Evolutionary conservation across 805 yeast species (phyloP), one percentile per base, ranked within the genome.

Genomic region (Ascoidea rubescens): DNA sequence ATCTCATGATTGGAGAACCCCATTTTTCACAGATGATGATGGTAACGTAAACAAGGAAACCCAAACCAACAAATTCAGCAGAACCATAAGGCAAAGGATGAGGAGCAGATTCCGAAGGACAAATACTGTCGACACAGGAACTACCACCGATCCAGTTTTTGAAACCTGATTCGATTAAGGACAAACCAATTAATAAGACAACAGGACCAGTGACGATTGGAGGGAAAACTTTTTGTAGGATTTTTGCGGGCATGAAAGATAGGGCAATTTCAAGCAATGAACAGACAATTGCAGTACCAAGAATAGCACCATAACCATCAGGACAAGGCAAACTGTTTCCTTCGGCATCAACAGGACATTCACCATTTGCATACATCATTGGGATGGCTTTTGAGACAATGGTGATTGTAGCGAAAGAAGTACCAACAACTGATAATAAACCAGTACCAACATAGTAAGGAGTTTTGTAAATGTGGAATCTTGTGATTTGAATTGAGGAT

Each of bases 171-270:
- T 72, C 71, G 54, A 88, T 73, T 59, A 89, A 74, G 31, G 73
- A 69, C 48, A 82, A 73, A 59, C 96, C 97, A 62, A 89, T 88
- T 42, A 89, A 73, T 52, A 89, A 67, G 33, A 89, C 96, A 48
- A 89, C 96, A 7, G 96, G 96, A 53, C 96, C 96, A 32, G 96
- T 89, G 55, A 90, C 96, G 51, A 87, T 69, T 44, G 95, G 90
- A 17, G 96, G 96, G 71, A 89, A 89, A 43, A 86, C 61, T 55
- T 73, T 79, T 65, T 85, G 88, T 57, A 89, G 72, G 12, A 74
- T 57, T 44, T 71, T 74, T 4, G 96, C 80, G 8, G 97, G 96
- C 58, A 83, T 65, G 64, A 90, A 89, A 0, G 95, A 84, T 50
- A 87, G 63, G 6, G 74, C 58, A 46, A 90, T 73, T 71, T 87